Percentiles rank a stretch among this genome's conserved stretches.
These are phyloP conservation scores for Colletotrichum phormii DNA, from an alignment of 2,329 filamentous ascomycete species.

Conservation along the genomic window DNA sequence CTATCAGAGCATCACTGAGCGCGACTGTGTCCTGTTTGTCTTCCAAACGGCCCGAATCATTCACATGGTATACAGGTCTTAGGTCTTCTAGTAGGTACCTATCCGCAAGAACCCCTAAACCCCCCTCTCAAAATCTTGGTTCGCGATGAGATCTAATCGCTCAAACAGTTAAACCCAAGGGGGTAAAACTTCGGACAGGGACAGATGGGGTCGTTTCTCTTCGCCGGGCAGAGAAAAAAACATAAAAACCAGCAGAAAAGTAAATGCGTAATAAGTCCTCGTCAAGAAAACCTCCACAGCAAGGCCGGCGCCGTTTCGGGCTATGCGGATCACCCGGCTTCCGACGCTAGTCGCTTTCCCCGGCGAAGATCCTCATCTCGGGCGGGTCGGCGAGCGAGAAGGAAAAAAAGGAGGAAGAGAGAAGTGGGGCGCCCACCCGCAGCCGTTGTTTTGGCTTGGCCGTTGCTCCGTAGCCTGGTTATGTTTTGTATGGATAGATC, in stretches of 20 bases:
- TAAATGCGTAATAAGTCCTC: not conserved
- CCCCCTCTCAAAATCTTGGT: not conserved
- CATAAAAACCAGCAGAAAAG: not conserved
- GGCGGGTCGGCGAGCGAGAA: not conserved
- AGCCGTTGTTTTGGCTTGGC: not conserved
- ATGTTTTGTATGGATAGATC: no score
- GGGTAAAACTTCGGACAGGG: not conserved
- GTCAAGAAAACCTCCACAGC: not conserved
- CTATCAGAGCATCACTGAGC: not conserved
- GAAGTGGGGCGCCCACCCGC: not conserved
- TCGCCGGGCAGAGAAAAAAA: not conserved
- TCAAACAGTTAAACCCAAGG: not conserved
- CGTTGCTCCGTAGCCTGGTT: not conserved
- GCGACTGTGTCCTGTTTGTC: not conserved
- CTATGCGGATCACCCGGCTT: conserved; percentile 20
- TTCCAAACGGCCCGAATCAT: not conserved
- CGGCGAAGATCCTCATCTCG: conserved; percentile 36
- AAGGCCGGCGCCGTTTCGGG: conserved; percentile 25
- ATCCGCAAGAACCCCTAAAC: not conserved
- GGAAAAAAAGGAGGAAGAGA: not conserved
- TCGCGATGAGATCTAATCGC: not conserved
- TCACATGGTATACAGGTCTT: not conserved
- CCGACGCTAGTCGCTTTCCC: conserved; percentile 12
- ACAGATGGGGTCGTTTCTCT: not conserved
- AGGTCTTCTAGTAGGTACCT: no score